These are phyloP conservation scores for Saksenaea oblongispora DNA, from an alignment of 371 early-diverging fungal genomes.

Conservation along the genomic window DNA sequence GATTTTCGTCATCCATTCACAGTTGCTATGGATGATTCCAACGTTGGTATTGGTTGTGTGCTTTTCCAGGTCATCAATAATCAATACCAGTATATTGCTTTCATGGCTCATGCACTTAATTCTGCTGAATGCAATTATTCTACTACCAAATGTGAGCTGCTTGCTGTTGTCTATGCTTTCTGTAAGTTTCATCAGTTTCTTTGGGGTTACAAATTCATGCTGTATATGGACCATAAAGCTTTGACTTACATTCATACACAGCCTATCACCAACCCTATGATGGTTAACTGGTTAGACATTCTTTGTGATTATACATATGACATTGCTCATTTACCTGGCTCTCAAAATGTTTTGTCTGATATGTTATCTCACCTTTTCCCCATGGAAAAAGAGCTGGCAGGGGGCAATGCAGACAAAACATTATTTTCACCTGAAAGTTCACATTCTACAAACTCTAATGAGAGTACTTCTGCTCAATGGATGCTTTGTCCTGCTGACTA, in stretches of 20 bases:
- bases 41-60: conserved; percentile 30
- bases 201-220: conserved; percentile 27
- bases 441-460: no score
- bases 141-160: neutral
- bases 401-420: neutral
- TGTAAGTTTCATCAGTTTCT: conserved; percentile 30
- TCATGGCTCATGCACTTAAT: neutral
- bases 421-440: no score
- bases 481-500: no score
- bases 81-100: conserved; percentile 12
- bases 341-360: conserved; percentile 11
- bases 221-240: no score
- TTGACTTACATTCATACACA: conserved; percentile 30
- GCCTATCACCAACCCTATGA: conserved; percentile 20
- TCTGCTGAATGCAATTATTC: neutral
- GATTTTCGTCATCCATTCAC: conserved; percentile 23
- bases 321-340: conserved; percentile 20
- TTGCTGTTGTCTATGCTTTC: conserved; percentile 10
- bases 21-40: conserved; percentile 37
- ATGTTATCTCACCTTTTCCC: neutral
- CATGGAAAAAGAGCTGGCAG: neutral
- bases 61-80: conserved; percentile 14
- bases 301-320: conserved; percentile 21
- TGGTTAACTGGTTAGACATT: conserved; percentile 28
- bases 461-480: no score